phyloP scores from a whole-genome alignment of 495 filamentous ascomycete genomes.

The Penicillium robsamsonii region DNA sequence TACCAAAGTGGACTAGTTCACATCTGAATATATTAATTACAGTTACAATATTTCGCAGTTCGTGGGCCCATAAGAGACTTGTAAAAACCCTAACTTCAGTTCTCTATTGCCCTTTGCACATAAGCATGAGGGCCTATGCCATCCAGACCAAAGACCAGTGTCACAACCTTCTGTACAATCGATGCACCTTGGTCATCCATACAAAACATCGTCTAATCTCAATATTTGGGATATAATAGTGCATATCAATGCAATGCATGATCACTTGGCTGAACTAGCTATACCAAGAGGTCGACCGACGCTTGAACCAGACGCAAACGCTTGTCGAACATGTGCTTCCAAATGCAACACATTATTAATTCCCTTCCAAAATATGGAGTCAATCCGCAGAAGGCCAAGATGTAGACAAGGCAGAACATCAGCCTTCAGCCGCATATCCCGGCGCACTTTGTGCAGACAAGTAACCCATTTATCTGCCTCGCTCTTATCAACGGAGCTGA shows the following conservation, averaged over 20 bases:
- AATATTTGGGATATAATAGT: not conserved
- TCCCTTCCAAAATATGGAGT: slow-evolving; percentile 9
- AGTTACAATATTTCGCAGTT: not conserved
- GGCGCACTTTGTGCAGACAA: not conserved
- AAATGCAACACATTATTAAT: slow-evolving; percentile 6
- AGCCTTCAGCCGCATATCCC: slow-evolving; percentile 8
- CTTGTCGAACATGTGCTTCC: slow-evolving; percentile 3
- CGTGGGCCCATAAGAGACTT: not conserved
- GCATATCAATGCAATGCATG: not conserved
- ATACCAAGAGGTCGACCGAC: not conserved
- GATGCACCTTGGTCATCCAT: not conserved
- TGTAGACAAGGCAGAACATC: slow-evolving; percentile 6
- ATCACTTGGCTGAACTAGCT: not conserved
- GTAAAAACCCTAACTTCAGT: not conserved
- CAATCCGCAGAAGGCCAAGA: slow-evolving; percentile 7
- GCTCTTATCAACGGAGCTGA: not conserved
- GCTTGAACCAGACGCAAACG: not conserved
- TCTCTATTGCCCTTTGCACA: not conserved
- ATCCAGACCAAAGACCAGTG: not conserved
- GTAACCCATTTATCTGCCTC: slow-evolving; percentile 6
- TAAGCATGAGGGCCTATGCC: not conserved
- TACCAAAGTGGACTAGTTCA: slow-evolving; percentile 41
- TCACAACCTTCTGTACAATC: not conserved
- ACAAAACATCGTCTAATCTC: not conserved
- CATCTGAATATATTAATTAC: not conserved